Conservation (phyloP, 2,329 filamentous ascomycete genomes). For the Arthrobotrys sinensis region DNA sequence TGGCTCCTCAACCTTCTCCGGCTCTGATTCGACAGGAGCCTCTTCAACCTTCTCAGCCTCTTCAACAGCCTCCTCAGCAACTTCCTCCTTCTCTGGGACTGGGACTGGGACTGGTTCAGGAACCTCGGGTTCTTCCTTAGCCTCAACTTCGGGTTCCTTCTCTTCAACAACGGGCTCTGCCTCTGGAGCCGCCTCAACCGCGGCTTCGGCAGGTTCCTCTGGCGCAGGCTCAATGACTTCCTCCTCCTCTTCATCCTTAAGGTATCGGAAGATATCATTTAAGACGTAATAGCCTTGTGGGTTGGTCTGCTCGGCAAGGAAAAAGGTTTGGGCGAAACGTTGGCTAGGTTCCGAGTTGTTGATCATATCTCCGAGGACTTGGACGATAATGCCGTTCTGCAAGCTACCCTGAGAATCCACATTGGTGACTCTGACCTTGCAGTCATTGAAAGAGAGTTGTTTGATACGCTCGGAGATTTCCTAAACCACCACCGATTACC, state of each 20-base stretch:
- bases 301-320: slow-evolving; percentile 84
- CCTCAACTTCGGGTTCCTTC: slow-evolving; percentile 60
- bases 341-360: slow-evolving; percentile 92
- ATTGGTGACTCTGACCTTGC: slow-evolving; percentile 98
- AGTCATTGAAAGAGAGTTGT: slow-evolving; percentile 92
- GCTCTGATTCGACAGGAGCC: slow-evolving; percentile 42
- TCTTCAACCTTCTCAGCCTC: slow-evolving; percentile 59
- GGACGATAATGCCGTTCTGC: slow-evolving; percentile 89
- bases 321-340: slow-evolving; percentile 98
- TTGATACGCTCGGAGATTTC: slow-evolving; percentile 95
- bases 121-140: slow-evolving; percentile 69
- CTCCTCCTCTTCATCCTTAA: slow-evolving; percentile 86
- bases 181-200: slow-evolving; percentile 60
- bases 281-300: slow-evolving; percentile 97
- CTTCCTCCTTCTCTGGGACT: slow-evolving; percentile 64
- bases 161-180: slow-evolving; percentile 56
- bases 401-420: slow-evolving; percentile 95
- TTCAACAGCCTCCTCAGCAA: slow-evolving; percentile 58
- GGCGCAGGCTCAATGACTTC: slow-evolving; percentile 68
- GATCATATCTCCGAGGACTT: slow-evolving; percentile 97
- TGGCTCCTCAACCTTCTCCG: slow-evolving; percentile 53
- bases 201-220: slow-evolving; percentile 60
- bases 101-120: slow-evolving; percentile 69
- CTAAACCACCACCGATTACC: slow-evolving; percentile 5
- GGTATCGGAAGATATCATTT: slow-evolving; percentile 97